Evolutionary conservation across 179 eudicot species (phyloP).

Genomic region (Spinacia oleracea): DNA sequence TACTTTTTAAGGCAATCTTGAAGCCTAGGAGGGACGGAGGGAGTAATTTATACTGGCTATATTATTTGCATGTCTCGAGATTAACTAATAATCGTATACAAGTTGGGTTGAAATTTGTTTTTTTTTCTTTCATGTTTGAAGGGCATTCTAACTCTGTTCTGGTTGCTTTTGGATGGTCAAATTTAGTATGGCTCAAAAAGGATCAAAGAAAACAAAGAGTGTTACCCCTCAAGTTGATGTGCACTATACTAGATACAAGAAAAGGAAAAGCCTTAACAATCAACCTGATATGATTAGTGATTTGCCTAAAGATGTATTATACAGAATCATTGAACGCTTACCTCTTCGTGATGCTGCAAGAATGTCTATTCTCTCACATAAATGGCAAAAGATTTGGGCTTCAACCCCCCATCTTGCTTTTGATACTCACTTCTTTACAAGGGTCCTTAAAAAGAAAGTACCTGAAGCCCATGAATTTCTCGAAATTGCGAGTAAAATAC

Average conservation of each 20-base stretch:
- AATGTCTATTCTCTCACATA: constrained; percentile 26
- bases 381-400: constrained; percentile 36
- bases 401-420: constrained; percentile 27
- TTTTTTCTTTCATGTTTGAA: no score
- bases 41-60: no score
- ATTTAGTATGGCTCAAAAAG: no score
- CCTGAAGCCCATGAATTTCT: constrained; percentile 1
- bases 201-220: background rate
- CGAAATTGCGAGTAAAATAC: constrained; percentile 28
- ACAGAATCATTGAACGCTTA: constrained; percentile 21
- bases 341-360: constrained; percentile 31
- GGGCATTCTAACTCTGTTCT: no score
- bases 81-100: no score
- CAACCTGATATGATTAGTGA: constrained; percentile 16
- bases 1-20: no score
- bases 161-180: no score
- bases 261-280: background rate
- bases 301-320: constrained; percentile 19
- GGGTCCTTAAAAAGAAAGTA: background rate
- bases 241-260: background rate
- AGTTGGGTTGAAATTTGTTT: no score
- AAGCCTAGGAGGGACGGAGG: no score
- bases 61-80: no score
- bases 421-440: constrained; percentile 15
- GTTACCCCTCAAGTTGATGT: background rate